A percentile compares a stretch with the other conserved stretches of the same genome.
Evolutionary conservation across 495 filamentous ascomycete genomes (phyloP).

Genomic region (Aspergillus avenaceus): DNA sequence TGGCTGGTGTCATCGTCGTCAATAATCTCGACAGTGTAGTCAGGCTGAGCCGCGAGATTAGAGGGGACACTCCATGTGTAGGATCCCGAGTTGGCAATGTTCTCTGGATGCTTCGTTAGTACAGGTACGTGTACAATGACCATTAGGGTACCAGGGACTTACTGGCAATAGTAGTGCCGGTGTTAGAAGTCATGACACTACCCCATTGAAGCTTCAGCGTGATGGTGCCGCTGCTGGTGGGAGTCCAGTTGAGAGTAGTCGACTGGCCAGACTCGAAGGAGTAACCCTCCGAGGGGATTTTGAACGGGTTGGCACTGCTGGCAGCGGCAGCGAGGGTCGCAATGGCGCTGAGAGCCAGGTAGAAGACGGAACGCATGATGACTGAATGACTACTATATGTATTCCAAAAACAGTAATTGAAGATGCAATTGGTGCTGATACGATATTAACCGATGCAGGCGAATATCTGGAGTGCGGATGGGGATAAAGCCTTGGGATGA

Average conservation of each 20-base stretch:
- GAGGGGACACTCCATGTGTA: slow-evolving; percentile 52
- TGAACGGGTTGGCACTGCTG: slow-evolving; percentile 50
- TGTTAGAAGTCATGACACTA: slow-evolving; percentile 33
- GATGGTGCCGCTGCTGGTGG: slow-evolving; percentile 49
- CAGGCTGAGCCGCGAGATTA: slow-evolving; percentile 36
- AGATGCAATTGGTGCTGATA: not conserved
- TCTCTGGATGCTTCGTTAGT: slow-evolving; percentile 32
- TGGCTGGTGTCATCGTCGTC: slow-evolving; percentile 37
- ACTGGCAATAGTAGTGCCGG: slow-evolving; percentile 51
- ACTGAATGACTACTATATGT: not conserved
- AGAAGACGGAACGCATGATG: slow-evolving; percentile 44
- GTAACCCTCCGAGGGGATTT: slow-evolving; percentile 40
- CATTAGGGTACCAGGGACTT: slow-evolving; percentile 19
- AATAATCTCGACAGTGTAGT: slow-evolving; percentile 60
- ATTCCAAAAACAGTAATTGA: not conserved
- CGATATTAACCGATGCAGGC: not conserved
- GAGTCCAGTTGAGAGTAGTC: slow-evolving; percentile 52
- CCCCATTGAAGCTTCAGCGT: slow-evolving; percentile 53
- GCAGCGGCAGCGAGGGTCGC: slow-evolving; percentile 34
- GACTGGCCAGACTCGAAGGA: slow-evolving; percentile 46
- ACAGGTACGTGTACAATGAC: not conserved
- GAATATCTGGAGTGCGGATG: not conserved
- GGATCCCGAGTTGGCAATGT: slow-evolving; percentile 52
- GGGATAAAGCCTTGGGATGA: not conserved
- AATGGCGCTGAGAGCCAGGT: slow-evolving; percentile 33